Conservation (phyloP, 306 rosid species). For the Phaseolus lunatus region DNA sequence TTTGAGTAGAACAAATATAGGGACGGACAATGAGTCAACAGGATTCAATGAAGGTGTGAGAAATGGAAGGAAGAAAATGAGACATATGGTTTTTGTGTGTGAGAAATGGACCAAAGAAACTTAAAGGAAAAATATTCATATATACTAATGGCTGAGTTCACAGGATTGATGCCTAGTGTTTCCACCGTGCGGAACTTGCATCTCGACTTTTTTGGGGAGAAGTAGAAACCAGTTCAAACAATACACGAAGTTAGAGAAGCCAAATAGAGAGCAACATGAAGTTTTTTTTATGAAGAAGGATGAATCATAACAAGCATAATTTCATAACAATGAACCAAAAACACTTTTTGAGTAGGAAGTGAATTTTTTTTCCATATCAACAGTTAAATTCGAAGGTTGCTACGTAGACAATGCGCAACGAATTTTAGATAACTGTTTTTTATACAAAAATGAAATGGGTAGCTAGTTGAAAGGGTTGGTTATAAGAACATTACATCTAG, state of each 20-base stretch:
- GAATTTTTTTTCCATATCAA: background rate
- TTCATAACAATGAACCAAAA: slow-evolving; percentile 23
- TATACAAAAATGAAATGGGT: background rate
- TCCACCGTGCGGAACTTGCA: background rate
- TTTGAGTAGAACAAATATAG: background rate
- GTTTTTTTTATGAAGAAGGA: background rate
- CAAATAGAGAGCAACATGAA: background rate
- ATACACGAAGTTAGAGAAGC: background rate
- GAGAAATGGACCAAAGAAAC: background rate
- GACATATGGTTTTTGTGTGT: background rate
- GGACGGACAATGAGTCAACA: background rate
- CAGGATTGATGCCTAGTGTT: slow-evolving; percentile 9
- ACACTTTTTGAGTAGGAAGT: background rate
- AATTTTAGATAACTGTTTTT: background rate
- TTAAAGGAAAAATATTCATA: background rate
- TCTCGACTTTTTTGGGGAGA: slow-evolving; percentile 6
- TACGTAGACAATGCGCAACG: background rate
- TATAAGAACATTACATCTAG: background rate
- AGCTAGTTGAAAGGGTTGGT: background rate
- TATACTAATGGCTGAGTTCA: background rate
- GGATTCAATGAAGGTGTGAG: background rate
- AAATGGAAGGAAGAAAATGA: slow-evolving; percentile 4
- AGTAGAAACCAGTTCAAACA: slow-evolving; percentile 7
- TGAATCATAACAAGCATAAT: slow-evolving; percentile 8
- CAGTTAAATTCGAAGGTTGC: background rate